Base-by-base conservation (phyloP, 495 filamentous ascomycete genomes). In the Achaetomiella virescens region DNA sequence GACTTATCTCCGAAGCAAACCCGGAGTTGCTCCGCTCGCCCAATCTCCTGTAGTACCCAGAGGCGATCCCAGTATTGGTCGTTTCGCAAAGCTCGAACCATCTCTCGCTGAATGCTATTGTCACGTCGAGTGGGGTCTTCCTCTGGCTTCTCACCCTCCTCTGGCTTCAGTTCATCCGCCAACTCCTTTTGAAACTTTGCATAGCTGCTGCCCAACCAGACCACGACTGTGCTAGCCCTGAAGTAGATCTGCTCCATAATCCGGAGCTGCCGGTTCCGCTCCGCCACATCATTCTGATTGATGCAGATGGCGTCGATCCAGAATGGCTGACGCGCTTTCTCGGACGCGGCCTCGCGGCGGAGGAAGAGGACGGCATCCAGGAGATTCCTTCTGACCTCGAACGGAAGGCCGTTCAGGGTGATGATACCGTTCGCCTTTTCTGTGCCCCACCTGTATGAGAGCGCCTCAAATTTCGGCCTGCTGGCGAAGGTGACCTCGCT, bases 21-120 rank as follows among this genome's bases (percentile, higher is more conserved):
- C 8, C 38, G 6, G 11, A 58, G 36, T 2, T 17, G 4, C 24
- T n/a, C 42, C 22, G 56, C 56, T 10, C 46, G 37, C 1, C 56
- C 56, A 18, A 58, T 35, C 27, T 58, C 56, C 15, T 58, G 56
- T 3, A 58, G 12, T 0, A 58, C 38, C 56, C 56, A 58, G 2
- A 58, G 48, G 9, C 56, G 48, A 12, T 36, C 12, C 56, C 56
- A 58, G 48, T 58, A 48, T 17, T 24, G 21, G 35, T 48, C 43
- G 17, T 6, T 36, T 21, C 14, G 46, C 31, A 48, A 7, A 9
- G 4, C 14, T 35, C 31, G 46, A 22, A 36, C 17, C 46, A 48
- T 35, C 8, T 36, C 27, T 29, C 15, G n/a, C 46, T 48, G 46
- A 36, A 35, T 1, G 17, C 46, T 36, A 9, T 21, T 12, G 29